These are phyloP conservation scores for Calocybe indica DNA, from an alignment of 768 basidiomycete genomes.

Conservation along the genomic window DNA sequence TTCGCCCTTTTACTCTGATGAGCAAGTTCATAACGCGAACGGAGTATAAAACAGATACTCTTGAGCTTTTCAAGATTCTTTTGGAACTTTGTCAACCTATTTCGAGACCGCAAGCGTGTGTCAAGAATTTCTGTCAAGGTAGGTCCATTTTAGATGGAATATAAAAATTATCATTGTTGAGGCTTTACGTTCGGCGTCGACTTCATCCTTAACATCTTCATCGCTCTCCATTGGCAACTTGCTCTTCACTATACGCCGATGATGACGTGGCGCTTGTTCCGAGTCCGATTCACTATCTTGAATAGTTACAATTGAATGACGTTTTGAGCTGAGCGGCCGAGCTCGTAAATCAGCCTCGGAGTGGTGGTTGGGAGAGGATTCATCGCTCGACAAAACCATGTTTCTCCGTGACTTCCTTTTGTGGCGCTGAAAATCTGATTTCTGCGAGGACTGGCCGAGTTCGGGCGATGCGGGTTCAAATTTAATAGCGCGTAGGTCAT, in stretches of 20 bases:
- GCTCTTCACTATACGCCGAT: slow-evolving; percentile 4
- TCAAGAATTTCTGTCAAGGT: slow-evolving; percentile 52
- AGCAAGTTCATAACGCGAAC: too few species aligned
- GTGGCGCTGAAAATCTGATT: not conserved
- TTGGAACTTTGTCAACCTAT: slow-evolving; percentile 55
- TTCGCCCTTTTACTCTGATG: slow-evolving; percentile 27
- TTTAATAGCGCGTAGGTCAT: slow-evolving; percentile 41
- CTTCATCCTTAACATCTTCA: slow-evolving; percentile 35
- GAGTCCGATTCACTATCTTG: slow-evolving; percentile 6
- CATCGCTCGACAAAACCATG: too few species aligned
- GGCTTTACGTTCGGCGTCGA: slow-evolving; percentile 49
- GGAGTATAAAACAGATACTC: slow-evolving; percentile 31
- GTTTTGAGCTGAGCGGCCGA: too few species aligned
- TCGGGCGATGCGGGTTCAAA: slow-evolving; percentile 32
- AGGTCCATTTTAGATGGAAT: not conserved
- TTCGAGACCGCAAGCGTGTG: slow-evolving; percentile 53
- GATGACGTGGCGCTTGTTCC: slow-evolving; percentile 6
- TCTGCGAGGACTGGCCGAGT: not conserved
- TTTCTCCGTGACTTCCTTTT: not conserved
- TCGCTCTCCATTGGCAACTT: slow-evolving; percentile 22
- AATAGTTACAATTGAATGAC: not conserved
- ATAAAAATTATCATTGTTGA: not conserved
- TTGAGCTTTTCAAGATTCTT: slow-evolving; percentile 61
- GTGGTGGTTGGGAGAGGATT: too few species aligned
- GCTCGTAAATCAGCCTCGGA: too few species aligned